phyloP scores from a whole-genome alignment of 2,329 filamentous ascomycete species.

The Colletotrichum cuscutae region DNA sequence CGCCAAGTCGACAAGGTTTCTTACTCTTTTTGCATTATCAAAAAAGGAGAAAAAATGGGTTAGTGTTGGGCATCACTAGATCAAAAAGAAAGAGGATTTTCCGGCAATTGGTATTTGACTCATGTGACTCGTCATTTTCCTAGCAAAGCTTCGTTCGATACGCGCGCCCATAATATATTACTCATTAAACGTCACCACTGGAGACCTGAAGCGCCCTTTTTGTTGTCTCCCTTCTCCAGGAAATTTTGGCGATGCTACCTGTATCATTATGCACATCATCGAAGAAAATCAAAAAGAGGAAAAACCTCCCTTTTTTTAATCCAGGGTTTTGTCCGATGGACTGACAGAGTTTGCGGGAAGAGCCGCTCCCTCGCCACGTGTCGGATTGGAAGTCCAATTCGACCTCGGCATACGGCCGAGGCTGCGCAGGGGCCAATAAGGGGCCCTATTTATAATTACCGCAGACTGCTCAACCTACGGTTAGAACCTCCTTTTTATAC shows the following conservation, averaged over 20 bases:
- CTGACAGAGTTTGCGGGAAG: background rate
- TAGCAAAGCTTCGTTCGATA: background rate
- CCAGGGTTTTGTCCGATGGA: no score
- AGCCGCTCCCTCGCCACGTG: background rate
- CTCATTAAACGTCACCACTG: background rate
- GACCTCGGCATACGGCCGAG: no score
- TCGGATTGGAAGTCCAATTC: no score
- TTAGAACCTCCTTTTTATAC: no score
- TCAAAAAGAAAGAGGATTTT: background rate
- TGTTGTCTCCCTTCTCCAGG: background rate
- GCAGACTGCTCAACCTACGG: no score
- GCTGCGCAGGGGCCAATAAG: no score
- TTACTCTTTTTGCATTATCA: no score
- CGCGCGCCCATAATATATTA: background rate
- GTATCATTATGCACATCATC: background rate
- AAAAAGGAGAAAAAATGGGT: background rate
- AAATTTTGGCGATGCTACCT: background rate
- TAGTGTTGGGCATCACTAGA: background rate
- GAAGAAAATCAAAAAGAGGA: background rate
- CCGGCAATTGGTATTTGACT: background rate
- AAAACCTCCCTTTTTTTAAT: no score
- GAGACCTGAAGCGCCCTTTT: background rate
- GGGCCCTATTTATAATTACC: no score
- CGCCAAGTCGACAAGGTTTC: background rate
- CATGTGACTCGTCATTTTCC: background rate